These are phyloP conservation scores for Bryopsis sp. DNA, from an alignment of 139 green algal species.

Conservation along the genomic window DNA sequence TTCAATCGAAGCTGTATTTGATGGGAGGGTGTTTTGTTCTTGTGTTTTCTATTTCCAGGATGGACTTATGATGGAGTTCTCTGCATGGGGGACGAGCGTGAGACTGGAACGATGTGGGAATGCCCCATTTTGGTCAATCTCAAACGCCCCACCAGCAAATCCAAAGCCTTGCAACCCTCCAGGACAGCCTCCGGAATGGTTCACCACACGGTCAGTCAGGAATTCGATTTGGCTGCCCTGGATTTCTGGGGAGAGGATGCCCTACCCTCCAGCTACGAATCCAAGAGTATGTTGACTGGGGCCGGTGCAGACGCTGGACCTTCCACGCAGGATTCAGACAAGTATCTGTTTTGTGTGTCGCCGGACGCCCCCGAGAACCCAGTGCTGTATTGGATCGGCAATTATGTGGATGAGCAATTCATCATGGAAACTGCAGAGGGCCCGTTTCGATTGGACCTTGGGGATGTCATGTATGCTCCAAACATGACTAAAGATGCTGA, in stretches of 20 bases:
- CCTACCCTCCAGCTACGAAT: constrained; percentile 12
- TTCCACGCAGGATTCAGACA: neutral
- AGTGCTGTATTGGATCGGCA: constrained; percentile 43
- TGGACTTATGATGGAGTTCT: constrained; percentile 36
- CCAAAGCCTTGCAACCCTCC: too few relatives aligned
- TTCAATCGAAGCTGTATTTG: too few relatives aligned
- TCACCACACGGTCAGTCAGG: neutral
- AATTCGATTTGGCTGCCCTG: neutral
- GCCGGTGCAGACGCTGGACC: neutral
- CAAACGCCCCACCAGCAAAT: too few relatives aligned
- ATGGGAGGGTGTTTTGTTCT: too few relatives aligned
- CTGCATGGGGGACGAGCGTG: constrained; percentile 19
- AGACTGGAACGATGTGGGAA: constrained; percentile 39
- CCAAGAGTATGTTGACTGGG: neutral
- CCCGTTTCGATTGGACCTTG: constrained; percentile 44
- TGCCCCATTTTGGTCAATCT: constrained; percentile 38
- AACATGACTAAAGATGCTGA: constrained; percentile 40
- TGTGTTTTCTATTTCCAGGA: too few relatives aligned
- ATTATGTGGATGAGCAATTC: constrained; percentile 17
- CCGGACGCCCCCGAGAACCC: constrained; percentile 49
- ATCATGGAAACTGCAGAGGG: constrained; percentile 33
- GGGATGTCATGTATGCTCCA: constrained; percentile 53
- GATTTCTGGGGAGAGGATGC: neutral
- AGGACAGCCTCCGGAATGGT: neutral
- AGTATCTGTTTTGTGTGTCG: constrained; percentile 38